Base-by-base conservation (phyloP, 306 rosid species). In the Acacia melanoxylon region DNA sequence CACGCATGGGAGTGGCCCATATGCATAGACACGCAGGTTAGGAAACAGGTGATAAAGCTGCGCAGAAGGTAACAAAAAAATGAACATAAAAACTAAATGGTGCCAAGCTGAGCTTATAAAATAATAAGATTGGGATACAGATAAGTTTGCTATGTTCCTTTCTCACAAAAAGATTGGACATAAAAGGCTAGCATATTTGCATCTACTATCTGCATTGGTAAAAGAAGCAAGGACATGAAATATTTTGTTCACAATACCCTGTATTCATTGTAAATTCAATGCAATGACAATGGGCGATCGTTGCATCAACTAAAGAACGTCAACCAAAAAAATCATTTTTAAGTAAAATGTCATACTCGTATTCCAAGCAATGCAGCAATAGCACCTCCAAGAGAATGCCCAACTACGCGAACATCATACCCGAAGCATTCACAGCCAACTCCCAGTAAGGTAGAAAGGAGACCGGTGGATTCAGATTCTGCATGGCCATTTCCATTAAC, bases 371-470 rank as follows among this genome's bases (percentile, higher is more conserved):
- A 81, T 49, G 97, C 88, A 27, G 90, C 92, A 90, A 94, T 91
- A 58, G 98, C 89, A 1, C 98, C 98, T 79, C 98, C 97, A 59
- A 94, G 94, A 44, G 98, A 94, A 90, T 94, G 98, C 45, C 98
- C 98, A 42, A 94, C 98, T 49, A 94, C 80, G 77, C 94, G 97
- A 78, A 94, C 35, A 62, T 83, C 63, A 77, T 94, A 94, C 46
- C 98, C 98, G 79, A 86, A 90, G 86, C 97, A 94, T 79, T 94
- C 98, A 56, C 94, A 82, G 19, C 94, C 97, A 81, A 76, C 76
- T 83, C 98, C 93, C 85, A 94, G 86, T 81, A 94, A 90, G 66
- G 94, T 86, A 81, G 98, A 91, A 82, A 94, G 95, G 83, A 85
- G 82, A 59, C 98, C 95, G 59, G 70, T 52, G 66, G 98, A 82